Base-by-base conservation (phyloP, 2,329 filamentous ascomycete genomes). In the Fusarium graminum region DNA sequence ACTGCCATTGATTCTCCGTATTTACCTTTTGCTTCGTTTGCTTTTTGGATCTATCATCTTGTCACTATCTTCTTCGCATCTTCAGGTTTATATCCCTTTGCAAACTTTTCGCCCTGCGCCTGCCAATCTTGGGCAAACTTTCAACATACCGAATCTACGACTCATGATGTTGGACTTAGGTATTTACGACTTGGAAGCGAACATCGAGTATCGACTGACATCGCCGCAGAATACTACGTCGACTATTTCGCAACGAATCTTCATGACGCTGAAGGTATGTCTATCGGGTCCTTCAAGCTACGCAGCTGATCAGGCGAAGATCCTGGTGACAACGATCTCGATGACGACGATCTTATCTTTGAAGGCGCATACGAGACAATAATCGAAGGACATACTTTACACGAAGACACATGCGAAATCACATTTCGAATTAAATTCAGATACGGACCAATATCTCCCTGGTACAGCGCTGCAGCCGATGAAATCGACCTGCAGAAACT, bases 321-420 rank as follows among this genome's bases (percentile, higher is more conserved):
- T n/a, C n/a, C n/a, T n/a, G n/a, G n/a, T n/a, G n/a, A n/a, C n/a
- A n/a, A n/a, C n/a, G n/a, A n/a, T n/a, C n/a, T 4, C 28, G 58
- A 63, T 7, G 58, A 63, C 0, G 58, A 63, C 3, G 40, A 63
- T 10, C 32, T 57, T 14, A 43, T 57, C n/a, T 63, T 50, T 8
- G n/a, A 45, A 11, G 43, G 42, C 29, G 59, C 59, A 16, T 30
- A 30, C 7, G 34, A 40, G 17, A 41, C 53, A 8, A 8, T 28
- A 10, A 63, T 63, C 6, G 39, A 63, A 19, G 26, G 29, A 9
- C 51, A 63, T 14, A 36, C 40, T 5, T 4, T 38, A 25, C 59
- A 63, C 7, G 17, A 12, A 16, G 38, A 42, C 7, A 41, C 29
- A 26, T 45, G 51, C 25, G 42, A 63, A 10, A 40, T 63, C 7